Conservation (phyloP, 345 rosid genomes). For the Hibiscus tridactylites region DNA sequence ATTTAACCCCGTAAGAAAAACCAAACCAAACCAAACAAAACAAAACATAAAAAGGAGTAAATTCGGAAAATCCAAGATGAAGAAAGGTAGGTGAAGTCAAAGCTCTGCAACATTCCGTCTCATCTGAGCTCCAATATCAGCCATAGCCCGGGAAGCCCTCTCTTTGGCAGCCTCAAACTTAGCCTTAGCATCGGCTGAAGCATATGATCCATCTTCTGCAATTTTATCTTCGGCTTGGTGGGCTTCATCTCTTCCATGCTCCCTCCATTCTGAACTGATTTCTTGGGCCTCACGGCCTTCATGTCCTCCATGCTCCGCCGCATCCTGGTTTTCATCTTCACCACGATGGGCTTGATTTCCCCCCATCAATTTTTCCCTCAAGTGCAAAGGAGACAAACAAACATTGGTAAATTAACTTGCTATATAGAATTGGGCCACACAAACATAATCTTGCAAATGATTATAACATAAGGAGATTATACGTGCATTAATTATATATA, state of each 20-base stretch:
- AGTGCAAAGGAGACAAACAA: too few species aligned
- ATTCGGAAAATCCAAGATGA: too few species aligned
- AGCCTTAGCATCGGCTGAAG: slow-evolving; percentile 28
- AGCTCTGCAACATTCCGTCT: slow-evolving; percentile 15
- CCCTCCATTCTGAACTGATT: not conserved
- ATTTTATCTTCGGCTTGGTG: slow-evolving; percentile 7
- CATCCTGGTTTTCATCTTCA: not conserved
- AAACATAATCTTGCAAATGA: too few species aligned
- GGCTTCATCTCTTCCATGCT: slow-evolving; percentile 21
- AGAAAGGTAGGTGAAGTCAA: not conserved
- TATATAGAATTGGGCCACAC: too few species aligned
- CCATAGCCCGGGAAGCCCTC: slow-evolving; percentile 34
- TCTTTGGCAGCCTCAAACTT: slow-evolving; percentile 45
- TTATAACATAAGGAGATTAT: too few species aligned
- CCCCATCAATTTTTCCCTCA: too few species aligned
- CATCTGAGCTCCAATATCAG: slow-evolving; percentile 38
- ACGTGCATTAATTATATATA: too few species aligned
- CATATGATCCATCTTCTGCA: slow-evolving; percentile 22
- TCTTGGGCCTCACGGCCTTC: slow-evolving; percentile 8
- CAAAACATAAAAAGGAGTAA: too few species aligned
- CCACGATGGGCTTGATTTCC: too few species aligned
- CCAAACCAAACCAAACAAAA: too few species aligned
- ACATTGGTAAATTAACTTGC: too few species aligned
- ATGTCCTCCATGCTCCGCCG: slow-evolving; percentile 20
- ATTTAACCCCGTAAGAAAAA: too few species aligned